Percentiles rank a stretch among this genome's conserved stretches.
phyloP scores from a whole-genome alignment of 2,329 filamentous ascomycete species.

The Huntiella omanensis region DNA sequence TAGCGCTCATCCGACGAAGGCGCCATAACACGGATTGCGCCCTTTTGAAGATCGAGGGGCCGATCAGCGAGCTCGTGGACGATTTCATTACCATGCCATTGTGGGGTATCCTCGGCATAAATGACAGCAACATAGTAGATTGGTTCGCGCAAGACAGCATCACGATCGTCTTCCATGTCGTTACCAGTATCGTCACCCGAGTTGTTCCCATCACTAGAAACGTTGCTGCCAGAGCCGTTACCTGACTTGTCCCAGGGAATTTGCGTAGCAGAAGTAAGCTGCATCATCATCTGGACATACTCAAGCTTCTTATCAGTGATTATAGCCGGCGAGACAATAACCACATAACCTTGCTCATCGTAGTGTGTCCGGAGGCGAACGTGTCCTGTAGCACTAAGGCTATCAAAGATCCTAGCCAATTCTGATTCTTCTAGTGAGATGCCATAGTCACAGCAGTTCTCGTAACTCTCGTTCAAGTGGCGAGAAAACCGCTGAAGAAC shows the following conservation, averaged over 20 bases:
- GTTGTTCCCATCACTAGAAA: background rate
- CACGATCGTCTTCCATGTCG: background rate
- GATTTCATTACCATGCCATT: conserved; percentile 67
- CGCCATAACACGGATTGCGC: conserved; percentile 73
- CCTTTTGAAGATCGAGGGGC: conserved; percentile 66
- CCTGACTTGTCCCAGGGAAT: conserved; percentile 24
- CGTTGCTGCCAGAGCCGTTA: conserved; percentile 30
- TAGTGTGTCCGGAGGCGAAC: conserved; percentile 56
- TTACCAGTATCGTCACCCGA: background rate
- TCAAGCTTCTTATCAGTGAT: conserved; percentile 32
- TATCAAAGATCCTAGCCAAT: conserved; percentile 60
- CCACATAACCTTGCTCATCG: conserved; percentile 57
- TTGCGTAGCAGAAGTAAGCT: conserved; percentile 40
- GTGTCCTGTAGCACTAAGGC: conserved; percentile 64
- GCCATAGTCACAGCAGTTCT: conserved; percentile 91
- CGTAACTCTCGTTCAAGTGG: conserved; percentile 80
- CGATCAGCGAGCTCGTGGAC: conserved; percentile 55
- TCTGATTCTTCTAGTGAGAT: conserved; percentile 51
- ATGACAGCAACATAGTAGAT: conserved; percentile 32
- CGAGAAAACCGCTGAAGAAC: conserved; percentile 92
- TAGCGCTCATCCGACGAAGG: conserved; percentile 68
- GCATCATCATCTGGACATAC: conserved; percentile 72
- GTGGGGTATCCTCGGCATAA: conserved; percentile 56
- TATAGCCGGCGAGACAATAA: conserved; percentile 61
- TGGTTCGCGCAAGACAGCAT: conserved; percentile 29